Evolutionary conservation across 2,329 filamentous ascomycete species (phyloP).

Genomic region (Claviceps sp.): DNA sequence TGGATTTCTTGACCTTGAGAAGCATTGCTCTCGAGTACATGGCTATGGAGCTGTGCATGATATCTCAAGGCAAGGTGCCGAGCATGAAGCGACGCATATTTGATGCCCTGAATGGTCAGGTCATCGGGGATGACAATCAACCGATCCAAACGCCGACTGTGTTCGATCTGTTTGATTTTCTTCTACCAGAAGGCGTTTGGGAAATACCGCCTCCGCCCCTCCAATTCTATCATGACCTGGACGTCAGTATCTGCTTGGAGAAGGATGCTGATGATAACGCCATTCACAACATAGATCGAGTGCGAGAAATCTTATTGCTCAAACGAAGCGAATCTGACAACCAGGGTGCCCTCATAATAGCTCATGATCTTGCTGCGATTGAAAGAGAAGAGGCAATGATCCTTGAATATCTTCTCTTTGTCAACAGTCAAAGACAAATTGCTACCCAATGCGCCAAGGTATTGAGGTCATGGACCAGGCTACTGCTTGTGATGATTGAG

Average conservation of each 20-base stretch:
- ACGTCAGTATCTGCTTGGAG: constrained; percentile 52
- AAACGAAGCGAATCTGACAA: constrained; percentile 49
- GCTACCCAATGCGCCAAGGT: constrained; percentile 47
- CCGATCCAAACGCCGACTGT: constrained; percentile 58
- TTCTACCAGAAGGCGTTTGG: constrained; percentile 41
- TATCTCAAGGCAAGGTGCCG: constrained; percentile 56
- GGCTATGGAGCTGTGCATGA: constrained; percentile 68
- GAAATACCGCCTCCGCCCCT: constrained; percentile 38
- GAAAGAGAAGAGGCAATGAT: constrained; percentile 48
- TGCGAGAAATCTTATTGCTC: constrained; percentile 60
- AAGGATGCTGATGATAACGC: constrained; percentile 41
- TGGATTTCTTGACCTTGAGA: constrained; percentile 66
- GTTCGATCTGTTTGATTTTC: constrained; percentile 89
- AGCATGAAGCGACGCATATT: constrained; percentile 56
- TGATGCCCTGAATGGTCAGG: constrained; percentile 65
- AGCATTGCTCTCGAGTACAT: constrained; percentile 74
- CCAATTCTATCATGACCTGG: constrained; percentile 49
- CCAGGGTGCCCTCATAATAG: constrained; percentile 32
- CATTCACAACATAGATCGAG: constrained; percentile 56
- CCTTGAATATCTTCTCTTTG: constrained; percentile 45
- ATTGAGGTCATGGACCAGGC: constrained; percentile 70
- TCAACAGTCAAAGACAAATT: constrained; percentile 51
- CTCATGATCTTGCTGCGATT: constrained; percentile 35
- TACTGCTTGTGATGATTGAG: constrained; percentile 72
- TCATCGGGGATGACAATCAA: constrained; percentile 52